Conservation (phyloP, 129 eudicot species). For the Lactuca saligna region DNA sequence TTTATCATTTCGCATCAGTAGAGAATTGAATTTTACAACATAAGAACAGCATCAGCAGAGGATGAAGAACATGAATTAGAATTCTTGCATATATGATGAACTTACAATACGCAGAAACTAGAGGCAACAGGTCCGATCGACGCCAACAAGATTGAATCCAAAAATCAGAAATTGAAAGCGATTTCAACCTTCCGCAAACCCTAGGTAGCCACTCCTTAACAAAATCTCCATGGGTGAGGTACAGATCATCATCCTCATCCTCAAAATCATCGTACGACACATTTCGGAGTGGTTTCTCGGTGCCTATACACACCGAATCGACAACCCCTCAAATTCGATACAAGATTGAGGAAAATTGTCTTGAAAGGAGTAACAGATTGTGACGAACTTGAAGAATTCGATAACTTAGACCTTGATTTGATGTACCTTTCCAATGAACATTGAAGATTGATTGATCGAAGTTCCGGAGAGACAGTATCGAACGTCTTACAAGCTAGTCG, state of each 20-base stretch:
- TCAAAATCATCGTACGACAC: constrained; percentile 42
- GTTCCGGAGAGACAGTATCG: constrained; percentile 30
- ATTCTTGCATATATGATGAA: background rate
- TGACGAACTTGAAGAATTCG: constrained; percentile 6
- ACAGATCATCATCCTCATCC: constrained; percentile 53
- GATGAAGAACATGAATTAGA: background rate
- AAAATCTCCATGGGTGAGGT: constrained; percentile 37
- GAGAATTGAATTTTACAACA: background rate
- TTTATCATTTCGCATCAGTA: background rate
- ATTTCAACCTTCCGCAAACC: constrained; percentile 33
- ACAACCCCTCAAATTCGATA: constrained; percentile 11
- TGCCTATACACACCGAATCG: constrained; percentile 47
- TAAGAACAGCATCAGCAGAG: background rate
- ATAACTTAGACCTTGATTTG: constrained; percentile 33
- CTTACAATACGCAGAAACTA: background rate
- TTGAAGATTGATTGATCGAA: constrained; percentile 1
- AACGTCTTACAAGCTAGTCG: constrained; percentile 41
- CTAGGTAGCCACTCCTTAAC: constrained; percentile 35
- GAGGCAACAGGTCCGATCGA: constrained; percentile 19
- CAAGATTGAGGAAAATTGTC: constrained; percentile 27
- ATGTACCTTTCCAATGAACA: constrained; percentile 46
- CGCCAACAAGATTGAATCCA: constrained; percentile 66
- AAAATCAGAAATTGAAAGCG: constrained; percentile 42
- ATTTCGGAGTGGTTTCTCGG: constrained; percentile 38
- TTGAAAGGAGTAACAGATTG: constrained; percentile 46